phyloP scores from a whole-genome alignment of 768 basidiomycete species.

The Symmetrospora coprosmae region DNA sequence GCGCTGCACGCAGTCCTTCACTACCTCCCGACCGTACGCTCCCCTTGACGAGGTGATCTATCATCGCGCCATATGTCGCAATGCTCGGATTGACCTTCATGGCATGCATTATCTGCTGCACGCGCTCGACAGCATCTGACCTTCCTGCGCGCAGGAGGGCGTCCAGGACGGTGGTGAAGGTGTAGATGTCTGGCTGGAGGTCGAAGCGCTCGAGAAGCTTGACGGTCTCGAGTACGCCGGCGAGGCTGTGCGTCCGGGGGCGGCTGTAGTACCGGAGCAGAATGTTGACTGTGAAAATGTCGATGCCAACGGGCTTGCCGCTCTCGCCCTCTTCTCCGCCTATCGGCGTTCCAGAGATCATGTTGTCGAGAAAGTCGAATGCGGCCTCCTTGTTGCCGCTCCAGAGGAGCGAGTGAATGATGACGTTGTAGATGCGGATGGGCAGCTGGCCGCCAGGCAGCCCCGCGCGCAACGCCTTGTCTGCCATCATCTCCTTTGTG shows the following conservation, averaged over 20 bases:
- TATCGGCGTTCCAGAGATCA: too few relatives aligned
- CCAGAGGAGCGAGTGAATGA: slow-evolving; percentile 53
- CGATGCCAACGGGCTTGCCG: slow-evolving; percentile 56
- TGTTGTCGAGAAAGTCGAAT: slow-evolving; percentile 39
- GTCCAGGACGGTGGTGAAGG: slow-evolving; percentile 71
- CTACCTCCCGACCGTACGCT: slow-evolving; percentile 38
- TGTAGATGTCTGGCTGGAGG: slow-evolving; percentile 62
- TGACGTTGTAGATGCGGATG: slow-evolving; percentile 49
- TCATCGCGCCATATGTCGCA: slow-evolving; percentile 63
- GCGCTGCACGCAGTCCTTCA: slow-evolving; percentile 47
- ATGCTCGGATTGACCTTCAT: slow-evolving; percentile 61
- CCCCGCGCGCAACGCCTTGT: slow-evolving; percentile 44
- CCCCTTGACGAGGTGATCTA: slow-evolving; percentile 55
- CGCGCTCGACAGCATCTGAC: slow-evolving; percentile 50
- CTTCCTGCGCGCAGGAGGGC: slow-evolving; percentile 57
- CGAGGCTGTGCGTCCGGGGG: slow-evolving; percentile 46
- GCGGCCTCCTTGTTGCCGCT: slow-evolving; percentile 37
- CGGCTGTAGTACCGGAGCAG: slow-evolving; percentile 56
- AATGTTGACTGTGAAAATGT: slow-evolving; percentile 66
- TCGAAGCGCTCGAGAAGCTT: slow-evolving; percentile 46
- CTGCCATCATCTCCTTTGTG: slow-evolving; percentile 41
- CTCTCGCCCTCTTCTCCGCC: too few relatives aligned
- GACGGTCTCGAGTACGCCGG: slow-evolving; percentile 48
- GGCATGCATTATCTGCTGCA: slow-evolving; percentile 60
- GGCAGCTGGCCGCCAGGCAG: slow-evolving; percentile 37